Evolutionary conservation across 2,329 filamentous ascomycete genomes (phyloP).

Genomic region (Rachicladosporium sp.): DNA sequence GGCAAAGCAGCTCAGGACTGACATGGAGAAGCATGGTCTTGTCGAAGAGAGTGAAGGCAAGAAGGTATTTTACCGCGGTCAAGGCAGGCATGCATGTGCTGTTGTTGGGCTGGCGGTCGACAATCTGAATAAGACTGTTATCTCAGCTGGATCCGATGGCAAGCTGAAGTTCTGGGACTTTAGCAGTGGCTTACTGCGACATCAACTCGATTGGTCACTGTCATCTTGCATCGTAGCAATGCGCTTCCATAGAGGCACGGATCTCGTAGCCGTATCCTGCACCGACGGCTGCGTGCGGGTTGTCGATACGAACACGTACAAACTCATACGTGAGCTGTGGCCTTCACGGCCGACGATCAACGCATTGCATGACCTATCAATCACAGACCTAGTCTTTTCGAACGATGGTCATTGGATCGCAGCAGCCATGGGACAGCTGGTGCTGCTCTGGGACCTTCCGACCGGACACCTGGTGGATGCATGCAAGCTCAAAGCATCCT

Average conservation of each 20-base stretch:
- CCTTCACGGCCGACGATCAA: conserved; percentile 40
- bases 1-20: conserved; percentile 60
- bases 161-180: conserved; percentile 98
- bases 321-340: conserved; percentile 86
- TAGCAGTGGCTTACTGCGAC: conserved; percentile 61
- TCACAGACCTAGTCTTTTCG: conserved; percentile 53
- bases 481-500: conserved; percentile 66
- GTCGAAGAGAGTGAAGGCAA: conserved; percentile 31
- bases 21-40: conserved; percentile 27
- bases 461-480: conserved; percentile 93
- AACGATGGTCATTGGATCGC: conserved; percentile 90
- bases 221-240: conserved; percentile 65
- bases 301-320: conserved; percentile 80
- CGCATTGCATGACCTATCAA: conserved; percentile 10
- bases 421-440: conserved; percentile 67
- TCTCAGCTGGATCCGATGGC: conserved; percentile 81
- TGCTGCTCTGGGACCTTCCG: conserved; percentile 86
- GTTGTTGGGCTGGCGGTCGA: conserved; percentile 83
- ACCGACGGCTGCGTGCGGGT: conserved; percentile 80
- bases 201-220: conserved; percentile 73
- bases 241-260: conserved; percentile 69
- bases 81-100: conserved; percentile 65
- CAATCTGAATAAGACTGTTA: conserved; percentile 71
- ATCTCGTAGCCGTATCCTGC: conserved; percentile 78
- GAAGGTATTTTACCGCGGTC: conserved; percentile 33